A percentile compares a stretch with the other conserved stretches of the same genome.
Conservation (phyloP, 805 yeast genomes). For the Candida golubevii region DNA sequence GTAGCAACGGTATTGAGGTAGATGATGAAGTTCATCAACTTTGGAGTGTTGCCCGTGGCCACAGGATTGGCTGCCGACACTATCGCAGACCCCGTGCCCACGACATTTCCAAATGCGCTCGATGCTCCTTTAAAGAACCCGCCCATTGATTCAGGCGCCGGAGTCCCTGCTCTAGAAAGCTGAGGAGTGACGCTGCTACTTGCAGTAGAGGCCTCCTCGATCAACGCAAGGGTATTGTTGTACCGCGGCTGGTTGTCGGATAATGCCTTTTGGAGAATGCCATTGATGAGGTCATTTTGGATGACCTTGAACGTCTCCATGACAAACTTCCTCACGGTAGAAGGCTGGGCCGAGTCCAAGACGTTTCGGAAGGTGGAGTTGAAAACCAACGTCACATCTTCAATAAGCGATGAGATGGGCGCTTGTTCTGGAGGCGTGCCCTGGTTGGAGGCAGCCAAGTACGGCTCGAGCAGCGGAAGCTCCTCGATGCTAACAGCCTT, state of each 20-base stretch:
- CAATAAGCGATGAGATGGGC: slow-evolving; percentile 80
- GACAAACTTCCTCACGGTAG: slow-evolving; percentile 51
- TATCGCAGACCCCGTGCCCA: slow-evolving; percentile 23
- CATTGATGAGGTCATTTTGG: slow-evolving; percentile 59
- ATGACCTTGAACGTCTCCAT: slow-evolving; percentile 54
- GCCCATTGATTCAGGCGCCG: slow-evolving; percentile 34
- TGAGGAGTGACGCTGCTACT: slow-evolving; percentile 21
- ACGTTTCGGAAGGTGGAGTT: slow-evolving; percentile 63
- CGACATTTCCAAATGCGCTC: slow-evolving; percentile 42
- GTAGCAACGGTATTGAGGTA: slow-evolving; percentile 70
- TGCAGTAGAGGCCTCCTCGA: slow-evolving; percentile 4
- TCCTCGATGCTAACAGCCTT: slow-evolving; percentile 79
- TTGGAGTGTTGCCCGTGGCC: slow-evolving; percentile 38
- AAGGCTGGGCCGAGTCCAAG: slow-evolving; percentile 65
- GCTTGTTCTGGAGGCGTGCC: slow-evolving; percentile 46
- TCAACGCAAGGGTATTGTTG: slow-evolving; percentile 24
- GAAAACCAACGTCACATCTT: slow-evolving; percentile 73
- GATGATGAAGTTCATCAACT: slow-evolving; percentile 57
- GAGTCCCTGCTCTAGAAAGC: slow-evolving; percentile 28
- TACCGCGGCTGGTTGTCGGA: slow-evolving; percentile 40
- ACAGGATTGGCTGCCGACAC: slow-evolving; percentile 23
- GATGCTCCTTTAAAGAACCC: slow-evolving; percentile 41
- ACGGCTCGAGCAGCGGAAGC: slow-evolving; percentile 49
- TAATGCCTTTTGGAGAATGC: slow-evolving; percentile 35
- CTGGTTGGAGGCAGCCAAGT: slow-evolving; percentile 23